Conservation (phyloP, 495 filamentous ascomycete genomes). For the Staphylotrichum longicolle region DNA sequence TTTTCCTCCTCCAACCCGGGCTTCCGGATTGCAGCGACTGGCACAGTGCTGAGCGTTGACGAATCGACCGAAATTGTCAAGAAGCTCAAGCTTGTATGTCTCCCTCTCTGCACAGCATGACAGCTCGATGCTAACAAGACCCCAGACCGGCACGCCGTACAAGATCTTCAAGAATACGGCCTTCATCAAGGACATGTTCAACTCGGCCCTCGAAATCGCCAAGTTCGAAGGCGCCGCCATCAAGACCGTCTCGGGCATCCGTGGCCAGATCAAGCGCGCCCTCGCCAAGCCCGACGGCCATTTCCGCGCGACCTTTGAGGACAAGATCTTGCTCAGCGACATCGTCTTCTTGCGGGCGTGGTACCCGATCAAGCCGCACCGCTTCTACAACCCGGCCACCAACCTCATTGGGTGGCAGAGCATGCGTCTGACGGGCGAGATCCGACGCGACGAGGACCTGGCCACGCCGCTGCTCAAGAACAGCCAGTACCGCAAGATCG, state of each 20-base stretch:
- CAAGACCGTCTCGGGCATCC: slow-evolving; percentile 90
- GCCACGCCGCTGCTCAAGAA: slow-evolving; percentile 75
- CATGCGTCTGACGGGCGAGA: slow-evolving; percentile 94
- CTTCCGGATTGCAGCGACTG: slow-evolving; percentile 91
- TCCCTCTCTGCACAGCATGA: not conserved
- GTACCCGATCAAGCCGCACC: slow-evolving; percentile 91
- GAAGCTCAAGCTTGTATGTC: slow-evolving; percentile 78
- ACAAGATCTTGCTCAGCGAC: slow-evolving; percentile 95
- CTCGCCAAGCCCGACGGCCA: slow-evolving; percentile 88
- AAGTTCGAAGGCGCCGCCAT: slow-evolving; percentile 97
- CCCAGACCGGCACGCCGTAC: slow-evolving; percentile 58
- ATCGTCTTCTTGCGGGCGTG: slow-evolving; percentile 94
- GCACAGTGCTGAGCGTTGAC: slow-evolving; percentile 88
- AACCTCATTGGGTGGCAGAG: slow-evolving; percentile 85
- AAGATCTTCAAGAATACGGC: slow-evolving; percentile 99
- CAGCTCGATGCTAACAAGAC: slow-evolving; percentile 7
- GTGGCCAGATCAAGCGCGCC: slow-evolving; percentile 94
- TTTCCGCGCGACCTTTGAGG: slow-evolving; percentile 95
- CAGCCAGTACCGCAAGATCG: slow-evolving; percentile 77
- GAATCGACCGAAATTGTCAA: slow-evolving; percentile 96
- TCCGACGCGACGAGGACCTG: slow-evolving; percentile 72
- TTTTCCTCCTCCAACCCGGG: slow-evolving; percentile 85
- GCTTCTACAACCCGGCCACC: slow-evolving; percentile 95
- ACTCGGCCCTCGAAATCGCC: slow-evolving; percentile 82
- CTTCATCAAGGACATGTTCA: slow-evolving; percentile 99